These are phyloP conservation scores for Coemansia sp. DNA, from an alignment of 371 early-diverging fungal species.

Conservation along the genomic window DNA sequence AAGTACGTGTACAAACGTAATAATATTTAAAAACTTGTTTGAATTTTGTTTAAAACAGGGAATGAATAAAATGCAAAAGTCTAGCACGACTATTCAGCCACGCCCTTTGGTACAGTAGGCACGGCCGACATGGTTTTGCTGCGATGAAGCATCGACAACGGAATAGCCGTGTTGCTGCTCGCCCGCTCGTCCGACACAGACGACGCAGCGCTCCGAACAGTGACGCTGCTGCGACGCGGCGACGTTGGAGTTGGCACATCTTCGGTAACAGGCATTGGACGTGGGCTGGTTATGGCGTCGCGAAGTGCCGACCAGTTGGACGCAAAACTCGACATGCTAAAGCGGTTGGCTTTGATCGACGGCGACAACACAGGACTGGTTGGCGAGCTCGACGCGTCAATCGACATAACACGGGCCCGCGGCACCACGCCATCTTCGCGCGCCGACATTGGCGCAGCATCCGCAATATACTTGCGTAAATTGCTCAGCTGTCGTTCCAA, in stretches of 20 bases:
- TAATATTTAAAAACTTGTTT: too few relatives aligned
- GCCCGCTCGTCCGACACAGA: constrained; percentile 1
- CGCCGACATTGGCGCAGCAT: neutral
- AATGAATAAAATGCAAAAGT: neutral
- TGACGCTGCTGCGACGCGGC: constrained; percentile 16
- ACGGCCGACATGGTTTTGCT: constrained; percentile 28
- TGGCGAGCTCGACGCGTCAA: constrained; percentile 14
- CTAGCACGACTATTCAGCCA: neutral
- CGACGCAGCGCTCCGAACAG: constrained; percentile 9
- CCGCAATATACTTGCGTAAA: constrained; percentile 33
- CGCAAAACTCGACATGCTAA: constrained; percentile 41
- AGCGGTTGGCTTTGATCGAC: constrained; percentile 12
- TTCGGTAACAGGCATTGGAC: neutral
- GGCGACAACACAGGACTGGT: neutral
- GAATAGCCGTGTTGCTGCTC: constrained; percentile 19
- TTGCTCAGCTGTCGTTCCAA: constrained; percentile 30
- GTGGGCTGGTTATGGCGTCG: constrained; percentile 37
- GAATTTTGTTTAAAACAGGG: neutral
- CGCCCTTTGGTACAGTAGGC: neutral
- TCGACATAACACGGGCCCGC: constrained; percentile 16
- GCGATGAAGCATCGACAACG: constrained; percentile 39
- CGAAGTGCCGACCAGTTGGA: constrained; percentile 36
- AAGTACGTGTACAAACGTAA: too few relatives aligned
- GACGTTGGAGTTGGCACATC: neutral
- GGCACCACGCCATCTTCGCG: constrained; percentile 11